Conservation (phyloP, 2,329 filamentous ascomycete species). For the Chrysosporium keratinophilum region DNA sequence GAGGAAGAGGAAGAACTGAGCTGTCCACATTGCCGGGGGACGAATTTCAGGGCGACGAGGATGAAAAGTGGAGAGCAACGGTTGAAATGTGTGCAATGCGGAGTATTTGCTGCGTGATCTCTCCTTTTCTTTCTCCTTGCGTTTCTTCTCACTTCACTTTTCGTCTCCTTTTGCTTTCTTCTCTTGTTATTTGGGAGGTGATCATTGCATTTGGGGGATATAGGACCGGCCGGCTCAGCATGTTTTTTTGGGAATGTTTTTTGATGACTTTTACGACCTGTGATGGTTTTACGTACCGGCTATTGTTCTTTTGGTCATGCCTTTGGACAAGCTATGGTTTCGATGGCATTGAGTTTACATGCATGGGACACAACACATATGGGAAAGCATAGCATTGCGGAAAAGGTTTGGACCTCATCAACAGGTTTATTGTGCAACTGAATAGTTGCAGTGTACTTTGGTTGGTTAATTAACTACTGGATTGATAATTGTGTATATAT, state of each 20-base stretch:
- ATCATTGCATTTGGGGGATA: no score
- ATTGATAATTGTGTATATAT: no score
- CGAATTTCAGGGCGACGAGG: conserved; percentile 53
- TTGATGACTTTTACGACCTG: conserved; percentile 1
- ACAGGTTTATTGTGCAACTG: background rate
- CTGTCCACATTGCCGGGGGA: conserved; percentile 51
- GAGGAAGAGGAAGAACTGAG: conserved; percentile 42
- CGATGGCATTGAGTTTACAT: background rate
- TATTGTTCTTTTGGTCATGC: background rate
- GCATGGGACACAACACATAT: no score
- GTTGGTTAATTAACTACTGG: no score
- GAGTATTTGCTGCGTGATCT: conserved; percentile 12
- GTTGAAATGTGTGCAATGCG: conserved; percentile 52
- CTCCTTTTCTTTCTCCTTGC: background rate
- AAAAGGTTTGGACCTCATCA: background rate
- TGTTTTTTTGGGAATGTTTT: background rate
- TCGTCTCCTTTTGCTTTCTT: background rate
- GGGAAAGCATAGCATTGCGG: background rate
- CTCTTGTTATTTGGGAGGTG: background rate
- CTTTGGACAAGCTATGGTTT: background rate
- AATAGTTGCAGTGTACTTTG: background rate
- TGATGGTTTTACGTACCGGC: background rate
- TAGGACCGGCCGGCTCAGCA: background rate
- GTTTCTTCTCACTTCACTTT: background rate
- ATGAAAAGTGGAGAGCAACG: conserved; percentile 44